Base-by-base conservation (phyloP, 495 filamentous ascomycete species). In the Margaritispora aquatica region DNA sequence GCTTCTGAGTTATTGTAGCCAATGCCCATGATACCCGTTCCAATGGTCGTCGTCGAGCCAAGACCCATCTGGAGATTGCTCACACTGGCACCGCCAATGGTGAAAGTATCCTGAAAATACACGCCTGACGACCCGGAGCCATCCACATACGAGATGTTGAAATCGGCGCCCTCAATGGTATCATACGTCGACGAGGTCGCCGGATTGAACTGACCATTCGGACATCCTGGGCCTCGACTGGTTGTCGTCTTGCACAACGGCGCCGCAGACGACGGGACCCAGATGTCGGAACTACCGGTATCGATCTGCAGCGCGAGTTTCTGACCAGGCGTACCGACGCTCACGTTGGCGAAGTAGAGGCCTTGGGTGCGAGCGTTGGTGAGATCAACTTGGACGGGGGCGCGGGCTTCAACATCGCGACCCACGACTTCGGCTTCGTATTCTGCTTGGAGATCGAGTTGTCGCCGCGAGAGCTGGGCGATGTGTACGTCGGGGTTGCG, bases 111-210 rank as follows among this genome's bases (percentile, higher is more conserved):
- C 7, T 79, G 83, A 53, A 85, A 87, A 69, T 97, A 97, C 66
- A 90, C 89, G 21, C 94, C 94, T 15, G 68, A 70, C 0, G 92
- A 84, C 17, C 79, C 86, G 11, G 87, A 86, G 2, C 85, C 84
- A 64, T 97, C 94, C 23, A 90, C 88, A 68, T 98, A 98, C 1
- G 78, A 80, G 63, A 98, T 97, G 60, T 88, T 84, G 71, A 98
- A 98, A n/a, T 85, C 75, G 52, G 72, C 75, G 19, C 65, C 11
- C 26, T 79, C 83, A 13, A 96, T 73, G 34, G 79, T 85, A 17
- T 78, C 57, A 71, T 87, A 92, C 0, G 90, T 84, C 13, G 78
- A 84, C 1, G 92, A 96, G 1, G 71, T 64, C 53, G 75, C 77
- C 1, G 83, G 66, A 62, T 86, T 70, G 66, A 89, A 82, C 41